Evolutionary conservation across 2,329 filamentous ascomycete genomes (phyloP), one percentile per base, ranked within the genome.

Genomic region (Lizonia empirigonia): DNA sequence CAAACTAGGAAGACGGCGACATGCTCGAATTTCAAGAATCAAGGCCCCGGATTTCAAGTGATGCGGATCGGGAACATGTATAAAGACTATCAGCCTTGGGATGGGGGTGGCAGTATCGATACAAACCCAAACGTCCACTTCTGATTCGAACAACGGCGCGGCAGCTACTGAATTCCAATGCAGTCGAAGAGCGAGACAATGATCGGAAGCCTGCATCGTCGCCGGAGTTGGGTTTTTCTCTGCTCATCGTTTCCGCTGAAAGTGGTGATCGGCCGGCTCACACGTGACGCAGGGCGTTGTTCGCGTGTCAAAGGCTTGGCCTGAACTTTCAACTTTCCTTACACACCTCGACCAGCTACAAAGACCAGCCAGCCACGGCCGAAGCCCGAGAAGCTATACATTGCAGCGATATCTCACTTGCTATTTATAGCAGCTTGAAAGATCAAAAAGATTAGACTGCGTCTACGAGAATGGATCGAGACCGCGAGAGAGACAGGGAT

Each of bases 401-500:
- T n/a, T 23, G 32, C 33, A 38, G 16, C 33, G 37, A 12, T 8
- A 34, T 27, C 15, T 47, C 46, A 44, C 24, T 37, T 9, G 16
- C 20, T 48, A 53, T 50, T 38, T 9, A 29, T 42, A 35, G 32
- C 13, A 15, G 44, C 36, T 18, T 36, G 20, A 30, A n/a, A 19
- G 3, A 20, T 20, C 23, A 49, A 19, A 16, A 16, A 24, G 29
- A 18, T 34, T 15, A 13, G 22, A 44, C 22, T 24, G 26, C 44
- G 35, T 23, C 27, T 44, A 35, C 59, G 53, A 53, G 38, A 34
- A 72, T 74, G 70, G 69, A 73, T 39, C 63, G 70, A 48, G 74
- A 77, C 53, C 67, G 72, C 56, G 74, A 75, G 53, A 63, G 74
- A 59, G 74, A 75, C 50, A 63, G 73, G 50, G 74, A 77, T 52